Base-by-base conservation (phyloP, 1,139 yeast genomes). In the Suhomyces guaymorum region DNA sequence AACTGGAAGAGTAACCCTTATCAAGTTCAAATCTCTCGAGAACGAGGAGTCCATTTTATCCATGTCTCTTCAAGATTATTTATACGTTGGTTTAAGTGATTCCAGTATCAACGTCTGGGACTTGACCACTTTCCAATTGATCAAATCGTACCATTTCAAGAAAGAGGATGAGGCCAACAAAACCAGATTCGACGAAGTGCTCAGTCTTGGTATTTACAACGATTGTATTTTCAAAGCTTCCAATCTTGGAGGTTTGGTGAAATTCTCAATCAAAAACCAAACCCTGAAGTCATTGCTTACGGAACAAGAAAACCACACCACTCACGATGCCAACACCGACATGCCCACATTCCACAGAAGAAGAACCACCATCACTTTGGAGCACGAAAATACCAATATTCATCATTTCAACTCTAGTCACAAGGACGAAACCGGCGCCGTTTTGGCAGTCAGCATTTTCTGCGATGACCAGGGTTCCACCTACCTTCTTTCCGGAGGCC, bases 31-130 rank as follows among this genome's bases (percentile, higher is more conserved):
- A 23, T 61, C 75, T 7, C 59, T 88, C 31, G 82, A 80, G 32
- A 83, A 85, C 48, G 80, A 78, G 3, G 87, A 80, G 24, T 75
- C 87, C 4, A 79, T 88, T 6, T 62, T 87, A 24, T 82, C 94
- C 0, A 74, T 87, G 66, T 67, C 80, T 6, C 64, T 77, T 11
- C 66, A 73, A 30, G 82, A 75, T 32, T 82, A 82, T 46, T 56
- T 89, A 6, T 89, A 87, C 54, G 86, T 88, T 47, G 97, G 97
- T 0, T 61, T 87, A 26, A 70, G 82, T 2, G 78, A 79, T 39
- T 94, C 96, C 9, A 66, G 70, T 19, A 73, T 89, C 11, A 82
- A 81, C 41, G 80, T 86, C 7, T 87, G 95, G 92, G 97, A 90
- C 51, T 64, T 89, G 35, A 77, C 81, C 35, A 88, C 96, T 0